A percentile compares a stretch with the other conserved stretches of the same genome.
phyloP scores from a whole-genome alignment of 78 protist genomes.

The Acrasis kona region DNA sequence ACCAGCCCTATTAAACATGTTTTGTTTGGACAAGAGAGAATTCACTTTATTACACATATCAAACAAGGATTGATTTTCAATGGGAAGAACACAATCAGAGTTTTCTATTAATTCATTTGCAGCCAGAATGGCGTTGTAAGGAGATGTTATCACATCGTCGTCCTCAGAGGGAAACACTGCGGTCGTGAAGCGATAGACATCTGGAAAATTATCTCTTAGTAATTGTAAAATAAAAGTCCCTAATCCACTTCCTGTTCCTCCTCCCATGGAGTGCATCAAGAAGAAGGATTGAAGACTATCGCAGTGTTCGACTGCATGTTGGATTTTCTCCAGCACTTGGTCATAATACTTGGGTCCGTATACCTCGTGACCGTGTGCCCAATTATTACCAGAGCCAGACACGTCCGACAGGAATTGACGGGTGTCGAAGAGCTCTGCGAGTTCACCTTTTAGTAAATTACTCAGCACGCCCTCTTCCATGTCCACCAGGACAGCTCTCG shows the following conservation, averaged over 20 bases:
- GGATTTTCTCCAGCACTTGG: constrained; percentile 10
- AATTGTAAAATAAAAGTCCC: constrained; percentile 42
- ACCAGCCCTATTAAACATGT: constrained; percentile 48
- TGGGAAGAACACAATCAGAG: neutral
- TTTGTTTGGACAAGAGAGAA: constrained; percentile 27
- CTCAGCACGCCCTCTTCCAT: constrained; percentile 80
- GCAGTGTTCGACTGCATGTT: constrained; percentile 38
- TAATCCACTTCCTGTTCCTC: constrained; percentile 82
- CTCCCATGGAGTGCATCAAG: constrained; percentile 52
- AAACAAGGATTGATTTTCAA: constrained; percentile 82
- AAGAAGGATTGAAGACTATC: constrained; percentile 59
- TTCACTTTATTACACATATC: constrained; percentile 70
- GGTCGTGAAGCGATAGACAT: constrained; percentile 25
- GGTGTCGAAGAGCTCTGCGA: constrained; percentile 49
- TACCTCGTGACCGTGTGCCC: constrained; percentile 37
- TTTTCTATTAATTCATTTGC: neutral
- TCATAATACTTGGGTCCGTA: constrained; percentile 42
- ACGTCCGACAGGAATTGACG: constrained; percentile 32
- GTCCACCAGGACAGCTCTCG: constrained; percentile 63
- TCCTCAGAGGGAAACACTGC: constrained; percentile 45
- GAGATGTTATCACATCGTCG: constrained; percentile 69
- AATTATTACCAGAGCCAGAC: constrained; percentile 74
- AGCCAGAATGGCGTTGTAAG: constrained; percentile 77
- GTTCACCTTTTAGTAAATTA: neutral
- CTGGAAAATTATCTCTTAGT: constrained; percentile 45